Evolutionary conservation across 805 yeast genomes (phyloP).

Genomic region (Torulaspora quercuum): DNA sequence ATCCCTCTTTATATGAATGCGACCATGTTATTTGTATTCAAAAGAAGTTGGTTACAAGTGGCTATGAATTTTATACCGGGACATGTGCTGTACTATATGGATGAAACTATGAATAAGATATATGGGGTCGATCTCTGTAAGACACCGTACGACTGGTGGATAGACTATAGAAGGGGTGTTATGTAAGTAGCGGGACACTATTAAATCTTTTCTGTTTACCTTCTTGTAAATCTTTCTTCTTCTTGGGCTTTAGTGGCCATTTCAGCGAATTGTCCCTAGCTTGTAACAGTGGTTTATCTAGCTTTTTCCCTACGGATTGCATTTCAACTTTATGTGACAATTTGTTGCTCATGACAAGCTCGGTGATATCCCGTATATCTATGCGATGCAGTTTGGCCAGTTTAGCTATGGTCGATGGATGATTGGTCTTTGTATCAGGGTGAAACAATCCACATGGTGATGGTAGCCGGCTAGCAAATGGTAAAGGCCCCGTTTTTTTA

Average conservation of each 20-base stretch:
- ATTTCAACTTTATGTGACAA: constrained; percentile 18
- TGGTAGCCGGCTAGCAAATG: neutral
- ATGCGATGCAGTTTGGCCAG: constrained; percentile 26
- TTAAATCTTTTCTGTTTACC: constrained; percentile 9
- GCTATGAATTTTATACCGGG: constrained; percentile 32
- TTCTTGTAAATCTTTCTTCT: constrained; percentile 15
- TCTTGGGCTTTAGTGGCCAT: constrained; percentile 27
- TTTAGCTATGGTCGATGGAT: constrained; percentile 7
- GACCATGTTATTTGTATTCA: constrained; percentile 22
- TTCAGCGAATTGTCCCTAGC: constrained; percentile 20
- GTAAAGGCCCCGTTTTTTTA: neutral
- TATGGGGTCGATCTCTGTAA: constrained; percentile 31
- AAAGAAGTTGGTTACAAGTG: constrained; percentile 21
- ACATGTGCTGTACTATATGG: constrained; percentile 30
- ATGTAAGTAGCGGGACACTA: constrained; percentile 23
- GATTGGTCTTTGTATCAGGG: neutral
- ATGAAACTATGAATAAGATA: constrained; percentile 25
- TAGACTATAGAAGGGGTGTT: constrained; percentile 10
- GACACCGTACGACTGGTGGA: constrained; percentile 29
- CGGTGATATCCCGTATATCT: constrained; percentile 25
- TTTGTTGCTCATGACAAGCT: constrained; percentile 11
- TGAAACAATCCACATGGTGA: neutral
- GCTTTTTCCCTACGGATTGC: constrained; percentile 23
- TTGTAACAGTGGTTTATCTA: constrained; percentile 24
- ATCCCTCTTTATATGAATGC: constrained; percentile 26